Conservation (phyloP, 345 rosid species). For the Salix suchowensis region DNA sequence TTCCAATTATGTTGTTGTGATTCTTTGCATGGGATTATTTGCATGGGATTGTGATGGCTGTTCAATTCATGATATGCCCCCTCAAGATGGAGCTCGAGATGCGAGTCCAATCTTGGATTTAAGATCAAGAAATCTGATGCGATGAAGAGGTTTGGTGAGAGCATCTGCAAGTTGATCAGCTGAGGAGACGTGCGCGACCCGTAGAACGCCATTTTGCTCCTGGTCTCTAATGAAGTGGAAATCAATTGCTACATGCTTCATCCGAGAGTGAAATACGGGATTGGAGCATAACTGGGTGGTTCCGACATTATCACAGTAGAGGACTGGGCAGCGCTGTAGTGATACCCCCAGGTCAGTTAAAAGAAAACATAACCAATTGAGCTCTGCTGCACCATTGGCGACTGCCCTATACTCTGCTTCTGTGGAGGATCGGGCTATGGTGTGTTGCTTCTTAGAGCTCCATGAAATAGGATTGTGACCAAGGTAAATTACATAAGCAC, state of each 20-base stretch:
- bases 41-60: too few relatives aligned
- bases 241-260: not conserved
- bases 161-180: not conserved
- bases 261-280: not conserved
- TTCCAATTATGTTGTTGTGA: too few relatives aligned
- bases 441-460: not conserved
- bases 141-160: not conserved
- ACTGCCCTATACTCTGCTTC: not conserved
- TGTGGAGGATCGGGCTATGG: accelerated
- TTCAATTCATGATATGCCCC: too few relatives aligned
- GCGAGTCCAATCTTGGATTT: not conserved
- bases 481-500: accelerated
- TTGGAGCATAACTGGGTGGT: not conserved
- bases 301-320: not conserved
- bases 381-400: not conserved
- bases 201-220: not conserved
- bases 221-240: not conserved
- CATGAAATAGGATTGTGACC: not conserved
- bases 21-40: too few relatives aligned
- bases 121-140: accelerated
- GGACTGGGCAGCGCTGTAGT: accelerated
- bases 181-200: not conserved
- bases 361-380: too few relatives aligned
- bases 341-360: too few relatives aligned
- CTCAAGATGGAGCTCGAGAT: too few relatives aligned